A percentile compares a stretch with the other conserved stretches of the same genome.
Evolutionary conservation across 805 yeast genomes (phyloP).

Genomic region (Saccharomycopsis sp.): DNA sequence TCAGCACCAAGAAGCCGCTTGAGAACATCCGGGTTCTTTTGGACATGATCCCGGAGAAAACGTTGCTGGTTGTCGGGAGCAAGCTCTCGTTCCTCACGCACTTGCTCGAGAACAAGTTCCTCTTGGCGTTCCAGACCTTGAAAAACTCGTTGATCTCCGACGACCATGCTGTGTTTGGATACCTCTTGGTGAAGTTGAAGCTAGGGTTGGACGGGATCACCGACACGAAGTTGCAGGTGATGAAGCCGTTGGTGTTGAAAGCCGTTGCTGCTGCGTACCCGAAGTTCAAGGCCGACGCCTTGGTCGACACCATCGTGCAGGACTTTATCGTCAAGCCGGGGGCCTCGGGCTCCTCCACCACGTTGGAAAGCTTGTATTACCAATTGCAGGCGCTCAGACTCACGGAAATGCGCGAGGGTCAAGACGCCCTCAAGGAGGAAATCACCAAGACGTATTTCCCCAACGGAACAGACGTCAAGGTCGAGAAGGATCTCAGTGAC

Average conservation of each 20-base stretch:
- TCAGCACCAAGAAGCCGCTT: conserved; percentile 8
- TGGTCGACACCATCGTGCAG: conserved; percentile 1
- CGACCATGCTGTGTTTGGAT: conserved; percentile 7
- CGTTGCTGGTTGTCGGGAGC: conserved; percentile 6
- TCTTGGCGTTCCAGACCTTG: conserved; percentile 17
- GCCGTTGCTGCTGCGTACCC: conserved; percentile 6
- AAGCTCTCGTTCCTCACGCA: conserved; percentile 14
- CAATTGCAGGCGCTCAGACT: no score
- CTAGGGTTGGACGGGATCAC: conserved; percentile 1
- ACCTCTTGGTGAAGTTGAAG: conserved; percentile 7
- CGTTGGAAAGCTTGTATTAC: no score
- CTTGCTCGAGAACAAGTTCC: conserved; percentile 9
- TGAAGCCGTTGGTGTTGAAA: conserved; percentile 13
- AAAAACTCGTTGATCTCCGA: conserved; percentile 5
- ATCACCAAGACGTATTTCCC: no score
- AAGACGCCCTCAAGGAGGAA: no score
- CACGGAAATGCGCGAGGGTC: no score
- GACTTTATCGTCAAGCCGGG: no score
- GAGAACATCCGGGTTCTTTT: conserved; percentile 5
- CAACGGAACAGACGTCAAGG: no score
- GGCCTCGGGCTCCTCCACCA: no score
- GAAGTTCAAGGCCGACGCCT: conserved; percentile 9
- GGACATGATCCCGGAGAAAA: conserved; percentile 7
- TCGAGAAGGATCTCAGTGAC: conserved; percentile 5
- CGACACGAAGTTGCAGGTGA: conserved; percentile 7